These are phyloP conservation scores for Phaeosphaeriaceae sp. DNA, from an alignment of 2,329 filamentous ascomycete species.

Conservation along the genomic window DNA sequence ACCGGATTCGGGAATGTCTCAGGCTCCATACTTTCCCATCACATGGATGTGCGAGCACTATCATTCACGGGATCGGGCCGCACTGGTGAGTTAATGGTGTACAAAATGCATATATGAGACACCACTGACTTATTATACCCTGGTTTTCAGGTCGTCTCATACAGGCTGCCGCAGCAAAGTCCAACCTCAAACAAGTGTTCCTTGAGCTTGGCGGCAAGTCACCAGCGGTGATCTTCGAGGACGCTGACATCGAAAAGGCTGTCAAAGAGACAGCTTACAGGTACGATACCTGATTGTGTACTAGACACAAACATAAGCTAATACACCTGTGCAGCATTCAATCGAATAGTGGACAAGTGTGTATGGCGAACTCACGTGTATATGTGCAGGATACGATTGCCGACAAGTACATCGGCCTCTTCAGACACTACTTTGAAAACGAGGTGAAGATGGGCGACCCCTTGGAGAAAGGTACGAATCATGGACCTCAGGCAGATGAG, in stretches of 20 bases:
- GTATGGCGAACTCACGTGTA: slow-evolving; percentile 65
- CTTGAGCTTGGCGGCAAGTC: slow-evolving; percentile 89
- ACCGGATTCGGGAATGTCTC: slow-evolving; percentile 81
- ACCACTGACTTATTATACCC: no score
- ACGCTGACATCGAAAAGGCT: slow-evolving; percentile 78
- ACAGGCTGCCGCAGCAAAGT: slow-evolving; percentile 72
- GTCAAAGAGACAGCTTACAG: slow-evolving; percentile 60
- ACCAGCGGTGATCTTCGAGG: slow-evolving; percentile 81
- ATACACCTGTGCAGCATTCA: slow-evolving; percentile 46
- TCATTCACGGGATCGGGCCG: slow-evolving; percentile 85
- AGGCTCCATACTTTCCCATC: slow-evolving; percentile 78
- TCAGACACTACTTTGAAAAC: slow-evolving; percentile 43
- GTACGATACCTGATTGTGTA: not conserved
- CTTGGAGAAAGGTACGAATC: slow-evolving; percentile 75
- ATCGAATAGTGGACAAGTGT: slow-evolving; percentile 65
- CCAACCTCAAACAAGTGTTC: slow-evolving; percentile 85
- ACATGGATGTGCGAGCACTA: slow-evolving; percentile 81
- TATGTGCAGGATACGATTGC: slow-evolving; percentile 64
- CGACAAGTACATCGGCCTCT: slow-evolving; percentile 52
- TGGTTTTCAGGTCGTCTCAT: slow-evolving; percentile 89
- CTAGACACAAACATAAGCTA: not conserved
- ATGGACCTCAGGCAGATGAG: slow-evolving; percentile 61
- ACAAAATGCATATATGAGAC: no score
- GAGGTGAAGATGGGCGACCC: slow-evolving; percentile 58
- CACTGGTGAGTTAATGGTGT: no score